phyloP scores from a whole-genome alignment of 768 basidiomycete species.

The Termitomyces sp. region DNA sequence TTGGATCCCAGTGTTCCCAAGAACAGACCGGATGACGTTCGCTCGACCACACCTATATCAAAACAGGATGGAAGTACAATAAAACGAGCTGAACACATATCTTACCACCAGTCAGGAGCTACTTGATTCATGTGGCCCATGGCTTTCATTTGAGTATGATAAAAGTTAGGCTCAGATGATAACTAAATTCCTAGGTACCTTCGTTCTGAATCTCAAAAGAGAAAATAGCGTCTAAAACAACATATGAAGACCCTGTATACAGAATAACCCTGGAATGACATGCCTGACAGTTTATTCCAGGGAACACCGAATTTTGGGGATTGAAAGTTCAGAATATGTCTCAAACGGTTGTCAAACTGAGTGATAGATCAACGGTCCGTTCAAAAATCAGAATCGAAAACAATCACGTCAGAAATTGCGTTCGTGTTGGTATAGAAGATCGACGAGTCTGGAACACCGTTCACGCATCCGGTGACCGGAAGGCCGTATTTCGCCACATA shows the following conservation, averaged over 20 bases:
- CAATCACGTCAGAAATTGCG: constrained; percentile 24
- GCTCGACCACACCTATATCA: constrained; percentile 22
- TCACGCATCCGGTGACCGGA: constrained; percentile 22
- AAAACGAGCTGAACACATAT: not conserved
- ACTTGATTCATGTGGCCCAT: constrained; percentile 29
- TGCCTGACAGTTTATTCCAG: constrained; percentile 24
- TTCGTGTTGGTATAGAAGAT: constrained; percentile 25
- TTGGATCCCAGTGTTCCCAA: constrained; percentile 25
- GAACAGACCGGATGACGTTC: constrained; percentile 24
- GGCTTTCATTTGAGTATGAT: constrained; percentile 1
- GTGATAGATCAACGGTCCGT: not conserved
- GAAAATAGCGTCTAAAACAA: constrained; percentile 23
- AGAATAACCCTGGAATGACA: not conserved
- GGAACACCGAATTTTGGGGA: constrained; percentile 25
- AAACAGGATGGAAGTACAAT: not conserved
- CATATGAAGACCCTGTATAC: no score
- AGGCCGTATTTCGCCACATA: constrained; percentile 25
- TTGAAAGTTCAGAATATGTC: constrained; percentile 25
- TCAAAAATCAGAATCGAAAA: not conserved
- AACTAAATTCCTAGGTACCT: constrained; percentile 1
- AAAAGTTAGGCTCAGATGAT: not conserved
- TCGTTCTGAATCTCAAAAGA: constrained; percentile 27
- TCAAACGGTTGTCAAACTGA: constrained; percentile 25
- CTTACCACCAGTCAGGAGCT: constrained; percentile 26
- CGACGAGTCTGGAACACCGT: constrained; percentile 26